A percentile compares a stretch with the other conserved stretches of the same genome.
Conservation (phyloP, 2,329 filamentous ascomycete genomes). For the Monascus ruber region DNA sequence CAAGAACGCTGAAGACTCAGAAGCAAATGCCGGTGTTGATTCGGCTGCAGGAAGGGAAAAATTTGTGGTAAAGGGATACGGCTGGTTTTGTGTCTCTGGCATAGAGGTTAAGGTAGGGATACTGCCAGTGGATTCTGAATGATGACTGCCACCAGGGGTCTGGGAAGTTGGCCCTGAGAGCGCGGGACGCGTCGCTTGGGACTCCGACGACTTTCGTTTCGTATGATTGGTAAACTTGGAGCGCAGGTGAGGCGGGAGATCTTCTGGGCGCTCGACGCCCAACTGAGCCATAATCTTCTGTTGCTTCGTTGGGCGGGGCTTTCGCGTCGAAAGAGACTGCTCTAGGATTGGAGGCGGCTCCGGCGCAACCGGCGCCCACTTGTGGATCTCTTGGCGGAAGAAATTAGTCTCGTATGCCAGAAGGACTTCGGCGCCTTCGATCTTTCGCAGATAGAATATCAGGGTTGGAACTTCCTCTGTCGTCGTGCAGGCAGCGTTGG, state of each 20-base stretch:
- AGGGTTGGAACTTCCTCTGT: slow-evolving; percentile 80
- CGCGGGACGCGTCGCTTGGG: slow-evolving; percentile 16
- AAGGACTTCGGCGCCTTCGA: slow-evolving; percentile 91
- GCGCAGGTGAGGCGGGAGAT: slow-evolving; percentile 71
- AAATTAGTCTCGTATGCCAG: slow-evolving; percentile 93
- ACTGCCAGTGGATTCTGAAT: slow-evolving; percentile 18
- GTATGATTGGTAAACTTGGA: slow-evolving; percentile 60
- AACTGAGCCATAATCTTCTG: slow-evolving; percentile 87
- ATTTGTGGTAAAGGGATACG: slow-evolving; percentile 29
- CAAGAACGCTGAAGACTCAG: slow-evolving; percentile 25
- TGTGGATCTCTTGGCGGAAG: slow-evolving; percentile 89
- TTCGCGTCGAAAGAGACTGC: slow-evolving; percentile 80
- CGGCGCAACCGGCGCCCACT: slow-evolving; percentile 82
- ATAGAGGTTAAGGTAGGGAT: slow-evolving; percentile 24
- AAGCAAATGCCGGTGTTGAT: slow-evolving; percentile 25
- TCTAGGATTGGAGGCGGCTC: slow-evolving; percentile 76
- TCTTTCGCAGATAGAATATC: slow-evolving; percentile 90
- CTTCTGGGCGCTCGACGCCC: slow-evolving; percentile 80
- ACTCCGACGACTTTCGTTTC: slow-evolving; percentile 59
- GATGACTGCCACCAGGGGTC: slow-evolving; percentile 18
- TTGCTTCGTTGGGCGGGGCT: slow-evolving; percentile 90
- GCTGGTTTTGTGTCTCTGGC: slow-evolving; percentile 16
- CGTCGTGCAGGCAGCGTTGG: slow-evolving; percentile 69
- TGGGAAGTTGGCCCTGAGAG: slow-evolving; percentile 21
- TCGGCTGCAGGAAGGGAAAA: slow-evolving; percentile 27